A percentile compares a stretch with the other conserved stretches of the same genome.
Evolutionary conservation across 108 stramenopile genomes (phyloP).

Genomic region (Ochromonas danica): DNA sequence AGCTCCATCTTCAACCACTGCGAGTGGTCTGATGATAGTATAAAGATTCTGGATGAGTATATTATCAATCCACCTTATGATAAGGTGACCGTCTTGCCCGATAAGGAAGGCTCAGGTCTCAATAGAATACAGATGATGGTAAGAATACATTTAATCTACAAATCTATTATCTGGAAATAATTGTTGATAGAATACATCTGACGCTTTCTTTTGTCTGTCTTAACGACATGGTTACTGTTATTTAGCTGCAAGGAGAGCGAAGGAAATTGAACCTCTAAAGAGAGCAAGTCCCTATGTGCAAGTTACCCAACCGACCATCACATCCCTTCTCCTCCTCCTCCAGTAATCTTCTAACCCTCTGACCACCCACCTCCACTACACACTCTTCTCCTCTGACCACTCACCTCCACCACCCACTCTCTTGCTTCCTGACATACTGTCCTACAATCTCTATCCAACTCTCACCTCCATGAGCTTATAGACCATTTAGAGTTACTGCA

Average conservation of each 20-base stretch:
- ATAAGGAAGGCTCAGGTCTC: not conserved
- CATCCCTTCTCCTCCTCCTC: too few relatives aligned
- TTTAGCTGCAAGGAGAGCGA: not conserved
- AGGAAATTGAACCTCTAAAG: slow-evolving; percentile 12
- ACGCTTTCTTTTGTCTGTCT: not conserved
- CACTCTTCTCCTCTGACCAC: too few relatives aligned
- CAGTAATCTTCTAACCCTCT: too few relatives aligned
- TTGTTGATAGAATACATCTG: not conserved
- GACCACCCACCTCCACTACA: too few relatives aligned
- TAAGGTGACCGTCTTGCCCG: not conserved
- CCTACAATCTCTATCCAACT: too few relatives aligned
- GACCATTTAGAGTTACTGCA: not conserved
- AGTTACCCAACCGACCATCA: too few relatives aligned
- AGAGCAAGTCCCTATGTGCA: not conserved
- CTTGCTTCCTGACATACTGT: too few relatives aligned
- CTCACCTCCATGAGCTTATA: not conserved
- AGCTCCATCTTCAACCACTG: not conserved
- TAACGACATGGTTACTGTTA: not conserved
- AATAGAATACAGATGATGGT: not conserved
- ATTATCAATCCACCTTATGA: not conserved
- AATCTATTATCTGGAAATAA: not conserved
- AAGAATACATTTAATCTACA: not conserved
- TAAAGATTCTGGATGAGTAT: not conserved
- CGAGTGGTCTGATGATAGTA: not conserved
- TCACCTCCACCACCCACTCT: too few relatives aligned